Evolutionary conservation across 2,329 filamentous ascomycete species (phyloP).

Genomic region (Cyanodermella asteris): DNA sequence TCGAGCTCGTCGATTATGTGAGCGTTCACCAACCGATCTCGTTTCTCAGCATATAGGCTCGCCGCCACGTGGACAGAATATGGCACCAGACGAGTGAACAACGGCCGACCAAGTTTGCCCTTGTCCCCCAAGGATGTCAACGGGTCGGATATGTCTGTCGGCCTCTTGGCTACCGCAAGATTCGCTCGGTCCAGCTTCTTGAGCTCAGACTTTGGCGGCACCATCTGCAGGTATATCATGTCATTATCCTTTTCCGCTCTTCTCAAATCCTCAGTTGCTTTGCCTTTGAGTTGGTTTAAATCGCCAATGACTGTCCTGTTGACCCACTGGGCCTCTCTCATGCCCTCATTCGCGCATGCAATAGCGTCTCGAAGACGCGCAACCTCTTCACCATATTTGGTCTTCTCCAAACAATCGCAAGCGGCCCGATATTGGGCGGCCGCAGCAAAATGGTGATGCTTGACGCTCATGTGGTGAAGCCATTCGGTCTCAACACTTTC

Average conservation of each 20-base stretch:
- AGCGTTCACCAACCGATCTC: conserved; percentile 76
- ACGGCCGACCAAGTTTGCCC: conserved; percentile 56
- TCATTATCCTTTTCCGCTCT: conserved; percentile 92
- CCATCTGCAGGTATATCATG: conserved; percentile 68
- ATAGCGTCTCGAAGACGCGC: conserved; percentile 67
- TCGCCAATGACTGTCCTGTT: conserved; percentile 66
- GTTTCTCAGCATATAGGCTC: conserved; percentile 80
- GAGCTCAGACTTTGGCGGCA: conserved; percentile 74
- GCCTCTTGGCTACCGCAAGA: conserved; percentile 64
- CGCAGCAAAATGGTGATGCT: conserved; percentile 90
- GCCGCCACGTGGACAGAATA: conserved; percentile 90
- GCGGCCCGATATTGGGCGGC: conserved; percentile 86
- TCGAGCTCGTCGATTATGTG: conserved; percentile 73
- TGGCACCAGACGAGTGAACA: conserved; percentile 82
- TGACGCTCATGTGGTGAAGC: conserved; percentile 95
- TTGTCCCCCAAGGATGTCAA: conserved; percentile 60
- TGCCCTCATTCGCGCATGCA: conserved; percentile 59
- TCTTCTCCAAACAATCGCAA: conserved; percentile 77
- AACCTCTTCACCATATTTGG: conserved; percentile 87
- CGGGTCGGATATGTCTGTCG: conserved; percentile 62
- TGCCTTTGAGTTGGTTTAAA: conserved; percentile 59
- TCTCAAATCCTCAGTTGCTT: conserved; percentile 71
- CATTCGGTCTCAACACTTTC: conserved; percentile 78
- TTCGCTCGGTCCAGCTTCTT: conserved; percentile 66
- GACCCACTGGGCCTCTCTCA: conserved; percentile 66